Evolutionary conservation across 768 basidiomycete species (phyloP).

Genomic region (Pleurotus cornucopiae): DNA sequence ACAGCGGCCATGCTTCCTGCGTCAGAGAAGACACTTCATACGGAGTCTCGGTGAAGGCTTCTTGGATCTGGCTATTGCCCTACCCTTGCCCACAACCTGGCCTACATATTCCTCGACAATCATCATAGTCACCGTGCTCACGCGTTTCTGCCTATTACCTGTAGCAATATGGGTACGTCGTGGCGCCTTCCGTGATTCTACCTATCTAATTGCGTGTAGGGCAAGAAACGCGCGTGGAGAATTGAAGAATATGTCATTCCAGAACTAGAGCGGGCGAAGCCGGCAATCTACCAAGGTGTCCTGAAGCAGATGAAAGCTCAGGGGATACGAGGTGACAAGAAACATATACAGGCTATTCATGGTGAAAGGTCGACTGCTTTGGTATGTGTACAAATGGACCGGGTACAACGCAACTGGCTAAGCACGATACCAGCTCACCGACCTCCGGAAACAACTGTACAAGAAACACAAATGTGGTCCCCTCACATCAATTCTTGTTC

Average conservation of each 20-base stretch:
- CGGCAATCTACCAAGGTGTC: conserved; percentile 34
- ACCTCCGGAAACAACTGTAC: conserved; percentile 56
- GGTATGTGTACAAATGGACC: conserved; percentile 28
- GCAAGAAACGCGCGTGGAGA: conserved; percentile 54
- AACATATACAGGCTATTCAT: conserved; percentile 44
- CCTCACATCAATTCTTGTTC: conserved; percentile 51
- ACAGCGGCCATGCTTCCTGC: background rate
- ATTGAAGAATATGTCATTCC: conserved; percentile 61
- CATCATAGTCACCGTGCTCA: conserved; percentile 58
- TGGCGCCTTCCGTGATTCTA: conserved; percentile 15
- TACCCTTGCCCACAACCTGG: conserved; percentile 66
- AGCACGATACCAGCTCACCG: conserved; percentile 36
- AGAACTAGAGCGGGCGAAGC: conserved; percentile 46
- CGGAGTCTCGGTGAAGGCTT: conserved; percentile 58
- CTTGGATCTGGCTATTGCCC: conserved; percentile 68
- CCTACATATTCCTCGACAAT: conserved; percentile 76
- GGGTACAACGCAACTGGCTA: too few relatives aligned
- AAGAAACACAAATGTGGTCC: conserved; percentile 55
- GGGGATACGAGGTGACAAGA: conserved; percentile 51
- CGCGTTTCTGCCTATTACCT: conserved; percentile 61
- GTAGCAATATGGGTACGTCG: conserved; percentile 69
- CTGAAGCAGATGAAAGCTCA: conserved; percentile 51
- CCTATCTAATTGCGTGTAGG: conserved; percentile 32
- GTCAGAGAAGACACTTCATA: conserved; percentile 15
- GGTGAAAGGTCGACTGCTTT: conserved; percentile 40